Conservation (phyloP, 2,329 filamentous ascomycete genomes). For the Clonostachys sp. region DNA sequence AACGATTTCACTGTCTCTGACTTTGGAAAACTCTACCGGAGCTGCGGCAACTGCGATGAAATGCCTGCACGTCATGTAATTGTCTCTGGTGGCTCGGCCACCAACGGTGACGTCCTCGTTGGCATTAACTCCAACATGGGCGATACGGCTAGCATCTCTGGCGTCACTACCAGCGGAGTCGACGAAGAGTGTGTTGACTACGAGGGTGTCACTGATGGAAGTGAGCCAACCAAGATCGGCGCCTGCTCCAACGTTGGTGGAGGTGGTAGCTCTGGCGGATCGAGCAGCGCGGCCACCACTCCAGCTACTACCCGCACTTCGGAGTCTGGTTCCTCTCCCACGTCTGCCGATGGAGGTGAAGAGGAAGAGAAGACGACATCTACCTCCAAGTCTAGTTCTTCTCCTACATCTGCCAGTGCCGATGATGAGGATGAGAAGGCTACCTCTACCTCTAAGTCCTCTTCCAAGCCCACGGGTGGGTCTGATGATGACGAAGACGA, state of each 20-base stretch:
- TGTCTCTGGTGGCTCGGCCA: constrained; percentile 35
- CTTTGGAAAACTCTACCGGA: constrained; percentile 41
- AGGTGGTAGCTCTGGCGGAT: constrained; percentile 4
- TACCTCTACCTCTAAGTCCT: too few species aligned
- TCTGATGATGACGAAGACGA: too few species aligned
- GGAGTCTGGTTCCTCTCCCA: too few species aligned
- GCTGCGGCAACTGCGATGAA: constrained; percentile 35
- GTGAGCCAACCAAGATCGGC: constrained; percentile 17
- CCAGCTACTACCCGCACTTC: too few species aligned
- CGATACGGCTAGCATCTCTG: constrained; percentile 9
- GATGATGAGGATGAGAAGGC: too few species aligned
- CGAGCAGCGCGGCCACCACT: background rate
- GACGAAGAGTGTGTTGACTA: constrained; percentile 11
- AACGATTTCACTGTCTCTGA: constrained; percentile 33
- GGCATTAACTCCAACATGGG: constrained; percentile 28
- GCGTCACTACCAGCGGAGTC: constrained; percentile 5
- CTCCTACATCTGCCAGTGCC: too few species aligned
- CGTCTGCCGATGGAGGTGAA: too few species aligned
- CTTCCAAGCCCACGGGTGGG: too few species aligned
- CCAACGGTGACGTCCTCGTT: constrained; percentile 26
- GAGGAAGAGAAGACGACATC: too few species aligned
- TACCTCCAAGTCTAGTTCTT: too few species aligned
- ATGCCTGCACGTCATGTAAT: constrained; percentile 29
- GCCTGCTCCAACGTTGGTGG: constrained; percentile 14
- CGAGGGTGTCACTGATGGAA: constrained; percentile 15